Conservation (phyloP, 73 alveolate genomes). For the Paramecium tetraurelia region DNA sequence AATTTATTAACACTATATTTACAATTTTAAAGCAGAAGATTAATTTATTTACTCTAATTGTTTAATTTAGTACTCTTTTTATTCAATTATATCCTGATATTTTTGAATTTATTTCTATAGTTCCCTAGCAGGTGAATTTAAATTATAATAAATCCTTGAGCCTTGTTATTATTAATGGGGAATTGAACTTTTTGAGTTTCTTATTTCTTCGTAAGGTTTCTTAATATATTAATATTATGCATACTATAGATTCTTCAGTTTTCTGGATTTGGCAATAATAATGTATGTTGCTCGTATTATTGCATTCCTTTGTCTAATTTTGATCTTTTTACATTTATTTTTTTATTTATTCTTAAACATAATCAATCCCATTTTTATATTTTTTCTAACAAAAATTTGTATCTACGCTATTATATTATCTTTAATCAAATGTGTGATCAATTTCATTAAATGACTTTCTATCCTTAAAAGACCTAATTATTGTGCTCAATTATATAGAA, state of each 20-base stretch:
- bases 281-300: neutral
- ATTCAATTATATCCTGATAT: neutral
- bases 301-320: neutral
- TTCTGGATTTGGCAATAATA: neutral
- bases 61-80: neutral
- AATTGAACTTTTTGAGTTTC: neutral
- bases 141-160: neutral
- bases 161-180: neutral
- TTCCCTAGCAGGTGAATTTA: neutral
- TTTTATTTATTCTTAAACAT: neutral
- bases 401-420: conserved; percentile 3
- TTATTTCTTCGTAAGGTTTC: neutral
- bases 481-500: neutral
- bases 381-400: neutral
- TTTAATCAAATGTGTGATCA: neutral
- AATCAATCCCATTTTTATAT: neutral
- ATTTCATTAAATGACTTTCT: neutral
- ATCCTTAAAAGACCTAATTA: neutral
- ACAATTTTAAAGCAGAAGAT: neutral
- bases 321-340: neutral
- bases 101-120: neutral
- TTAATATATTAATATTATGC: neutral
- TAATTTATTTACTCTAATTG: neutral
- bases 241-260: conserved; percentile 5
- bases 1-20: neutral